Evolutionary conservation across 331 rosid genomes (phyloP), one percentile per base, ranked within the genome.

Genomic region (Stylosanthes scabra): DNA sequence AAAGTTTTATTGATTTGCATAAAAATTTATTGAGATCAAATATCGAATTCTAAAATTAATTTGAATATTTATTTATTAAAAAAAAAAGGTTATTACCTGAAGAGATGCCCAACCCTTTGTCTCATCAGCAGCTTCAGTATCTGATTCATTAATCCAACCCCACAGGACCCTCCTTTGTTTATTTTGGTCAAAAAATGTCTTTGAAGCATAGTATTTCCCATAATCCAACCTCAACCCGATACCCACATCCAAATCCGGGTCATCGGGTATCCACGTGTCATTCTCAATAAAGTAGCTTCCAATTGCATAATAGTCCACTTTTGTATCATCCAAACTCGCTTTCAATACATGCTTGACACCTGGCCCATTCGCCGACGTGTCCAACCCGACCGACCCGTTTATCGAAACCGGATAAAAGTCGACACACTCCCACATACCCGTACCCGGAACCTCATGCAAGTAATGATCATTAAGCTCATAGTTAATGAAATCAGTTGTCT

Each of bases 371-470:
- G 27, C 85, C 2, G 98, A 90, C 0, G 95, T 87, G 0, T 87
- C 93, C 91, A 90, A 39, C 13, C 96, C 98, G 6, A 20, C 12
- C 0, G 81, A 65, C 87, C 90, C 93, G 34, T 85, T 71, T 25
- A 63, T n/a, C 0, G 86, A 57, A 66, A 93, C 79, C 29, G 98
- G 98, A 78, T 82, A 93, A 74, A 93, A 90, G 50, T 93, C 98
- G 5, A 93, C 87, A 20, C 98, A 93, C 74, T 93, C 98, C 98
- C 98, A 93, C 97, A 93, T 93, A 4, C 98, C 98, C 72, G 98
- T 90, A 64, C 84, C 95, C 66, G 93, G 84, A 11, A 93, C 98
- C 12, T 41, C 61, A 47, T 93, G 98, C 79, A 93, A 67, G 27
- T 9, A 15, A 1, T 75, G 41, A 2, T 76, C 42, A 20, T 15